phyloP scores from a whole-genome alignment of 1,139 yeast species.

The Candida dubliniensis region DNA sequence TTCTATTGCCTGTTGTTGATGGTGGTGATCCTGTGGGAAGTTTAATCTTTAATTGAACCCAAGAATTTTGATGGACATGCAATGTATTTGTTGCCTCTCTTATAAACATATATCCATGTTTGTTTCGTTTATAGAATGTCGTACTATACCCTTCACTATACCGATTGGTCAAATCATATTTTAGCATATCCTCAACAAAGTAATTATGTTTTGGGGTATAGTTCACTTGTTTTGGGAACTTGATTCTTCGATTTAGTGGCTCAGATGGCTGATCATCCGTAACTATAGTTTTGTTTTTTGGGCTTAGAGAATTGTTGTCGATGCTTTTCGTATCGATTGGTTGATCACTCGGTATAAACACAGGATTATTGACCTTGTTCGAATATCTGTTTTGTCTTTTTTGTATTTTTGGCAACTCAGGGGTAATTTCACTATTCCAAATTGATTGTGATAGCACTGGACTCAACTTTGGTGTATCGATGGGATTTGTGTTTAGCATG shows the following conservation, averaged over 20 bases:
- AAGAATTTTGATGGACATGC: slow-evolving; percentile 25
- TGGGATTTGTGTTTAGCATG: background rate
- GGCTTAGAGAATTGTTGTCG: background rate
- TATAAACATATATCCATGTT: slow-evolving; percentile 40
- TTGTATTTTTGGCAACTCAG: background rate
- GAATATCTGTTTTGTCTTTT: slow-evolving; percentile 21
- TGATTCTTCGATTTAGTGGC: background rate
- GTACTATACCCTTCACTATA: slow-evolving; percentile 18
- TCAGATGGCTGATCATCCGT: too few relatives aligned
- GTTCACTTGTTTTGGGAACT: slow-evolving; percentile 8
- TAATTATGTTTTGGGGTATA: slow-evolving; percentile 4
- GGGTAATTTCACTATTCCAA: slow-evolving; percentile 2
- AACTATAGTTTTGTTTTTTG: background rate
- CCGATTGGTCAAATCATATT: slow-evolving; percentile 4
- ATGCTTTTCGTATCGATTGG: background rate
- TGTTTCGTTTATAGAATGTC: slow-evolving; percentile 37
- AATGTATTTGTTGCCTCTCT: slow-evolving; percentile 28
- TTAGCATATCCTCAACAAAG: slow-evolving; percentile 8
- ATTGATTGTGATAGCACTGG: slow-evolving; percentile 3
- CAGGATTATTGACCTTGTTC: slow-evolving; percentile 24
- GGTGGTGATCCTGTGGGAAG: slow-evolving; percentile 16
- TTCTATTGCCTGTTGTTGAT: too few relatives aligned
- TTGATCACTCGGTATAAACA: slow-evolving; percentile 22
- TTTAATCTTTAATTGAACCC: slow-evolving; percentile 30
- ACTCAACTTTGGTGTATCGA: background rate